Evolutionary conservation across 768 basidiomycete genomes (phyloP).

Genomic region (Mycena crocata): DNA sequence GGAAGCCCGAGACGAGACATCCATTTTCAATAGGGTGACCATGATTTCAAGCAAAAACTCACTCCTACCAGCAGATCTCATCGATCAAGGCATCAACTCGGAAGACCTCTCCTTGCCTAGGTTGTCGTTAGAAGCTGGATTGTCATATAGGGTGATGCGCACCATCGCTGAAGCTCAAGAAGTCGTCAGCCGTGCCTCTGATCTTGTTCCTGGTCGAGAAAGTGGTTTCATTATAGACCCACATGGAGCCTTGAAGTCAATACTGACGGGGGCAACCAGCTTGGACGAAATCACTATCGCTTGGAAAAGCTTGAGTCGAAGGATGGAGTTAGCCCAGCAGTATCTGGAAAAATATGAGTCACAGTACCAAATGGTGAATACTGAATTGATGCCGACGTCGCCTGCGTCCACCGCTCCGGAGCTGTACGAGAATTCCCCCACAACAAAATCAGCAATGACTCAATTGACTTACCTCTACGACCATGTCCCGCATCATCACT

Average conservation of each 20-base stretch:
- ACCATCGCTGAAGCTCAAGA: background rate
- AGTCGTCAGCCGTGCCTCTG: background rate
- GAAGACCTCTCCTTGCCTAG: background rate
- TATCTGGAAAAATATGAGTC: background rate
- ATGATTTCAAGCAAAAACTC: background rate
- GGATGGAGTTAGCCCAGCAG: background rate
- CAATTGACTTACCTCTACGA: background rate
- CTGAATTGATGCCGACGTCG: background rate
- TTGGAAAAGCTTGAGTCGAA: background rate
- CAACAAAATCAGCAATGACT: background rate
- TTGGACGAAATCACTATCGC: background rate
- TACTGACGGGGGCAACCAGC: background rate
- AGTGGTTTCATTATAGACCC: background rate
- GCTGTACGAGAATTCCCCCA: background rate
- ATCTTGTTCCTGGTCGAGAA: background rate
- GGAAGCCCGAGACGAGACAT: background rate
- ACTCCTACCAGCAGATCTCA: background rate
- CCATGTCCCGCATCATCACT: background rate
- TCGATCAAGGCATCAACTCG: background rate
- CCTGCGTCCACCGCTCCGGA: background rate
- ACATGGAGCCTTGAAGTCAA: background rate
- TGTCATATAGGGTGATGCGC: background rate
- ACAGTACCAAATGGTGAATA: background rate
- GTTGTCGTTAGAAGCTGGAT: background rate
- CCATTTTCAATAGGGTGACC: background rate